A percentile compares a stretch with the other conserved stretches of the same genome.
Conservation (phyloP, 2,329 filamentous ascomycete genomes). For the Cercospora zeae-maydis region DNA sequence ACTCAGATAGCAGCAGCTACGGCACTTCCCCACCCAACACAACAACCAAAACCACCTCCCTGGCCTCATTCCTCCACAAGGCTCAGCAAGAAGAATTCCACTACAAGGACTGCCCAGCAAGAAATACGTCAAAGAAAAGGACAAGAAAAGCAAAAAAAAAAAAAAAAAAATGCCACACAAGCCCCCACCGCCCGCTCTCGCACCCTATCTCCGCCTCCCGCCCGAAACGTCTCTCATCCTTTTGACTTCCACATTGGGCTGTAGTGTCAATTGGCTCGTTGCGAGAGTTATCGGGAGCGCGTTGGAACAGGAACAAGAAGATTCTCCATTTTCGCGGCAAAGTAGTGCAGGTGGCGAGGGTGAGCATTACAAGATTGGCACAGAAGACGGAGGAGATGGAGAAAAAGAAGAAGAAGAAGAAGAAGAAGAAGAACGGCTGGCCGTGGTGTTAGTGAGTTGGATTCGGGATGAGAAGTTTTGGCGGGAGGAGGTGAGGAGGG, state of each 20-base stretch:
- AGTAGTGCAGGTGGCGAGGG: neutral
- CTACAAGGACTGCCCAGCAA: neutral
- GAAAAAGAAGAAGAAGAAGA: neutral
- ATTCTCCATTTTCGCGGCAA: neutral
- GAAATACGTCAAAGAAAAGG: neutral
- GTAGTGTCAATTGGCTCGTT: constrained; percentile 54
- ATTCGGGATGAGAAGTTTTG: constrained; percentile 75
- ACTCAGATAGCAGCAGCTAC: too few relatives aligned
- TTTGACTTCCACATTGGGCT: constrained; percentile 61
- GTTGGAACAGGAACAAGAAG: constrained; percentile 28
- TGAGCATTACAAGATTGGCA: too few relatives aligned
- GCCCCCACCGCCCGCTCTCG: constrained; percentile 57
- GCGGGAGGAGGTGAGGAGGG: constrained; percentile 56
- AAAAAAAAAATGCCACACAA: constrained; percentile 12
- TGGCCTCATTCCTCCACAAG: too few relatives aligned
- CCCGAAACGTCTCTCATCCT: constrained; percentile 59
- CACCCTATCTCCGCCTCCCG: constrained; percentile 60
- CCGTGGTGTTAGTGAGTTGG: constrained; percentile 76
- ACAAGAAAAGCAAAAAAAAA: neutral
- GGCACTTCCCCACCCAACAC: too few relatives aligned
- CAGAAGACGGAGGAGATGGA: too few relatives aligned
- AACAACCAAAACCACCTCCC: too few relatives aligned
- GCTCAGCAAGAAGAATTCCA: too few relatives aligned
- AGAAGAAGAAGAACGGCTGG: constrained; percentile 32
- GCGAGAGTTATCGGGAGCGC: constrained; percentile 51